Conservation (phyloP, 2,329 filamentous ascomycete species). For the Cercospora brassicicola region DNA sequence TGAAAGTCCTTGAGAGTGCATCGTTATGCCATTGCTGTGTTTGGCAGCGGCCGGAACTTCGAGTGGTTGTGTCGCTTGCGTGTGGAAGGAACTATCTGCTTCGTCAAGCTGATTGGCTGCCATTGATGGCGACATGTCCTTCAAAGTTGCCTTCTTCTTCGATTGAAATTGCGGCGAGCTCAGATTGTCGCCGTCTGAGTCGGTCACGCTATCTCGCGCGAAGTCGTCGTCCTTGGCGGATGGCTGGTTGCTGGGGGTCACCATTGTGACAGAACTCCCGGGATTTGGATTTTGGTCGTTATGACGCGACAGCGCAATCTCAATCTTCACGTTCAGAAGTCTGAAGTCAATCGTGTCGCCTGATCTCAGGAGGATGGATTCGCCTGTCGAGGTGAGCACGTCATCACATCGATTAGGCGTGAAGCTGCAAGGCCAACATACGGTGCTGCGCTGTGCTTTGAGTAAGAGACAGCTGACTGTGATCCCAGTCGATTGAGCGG, state of each 20-base stretch:
- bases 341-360: conserved; percentile 12
- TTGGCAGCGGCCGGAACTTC: not conserved
- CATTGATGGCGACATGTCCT: not conserved
- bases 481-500: not conserved
- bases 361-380: not conserved
- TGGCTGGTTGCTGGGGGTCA: not conserved
- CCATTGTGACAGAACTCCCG: not conserved
- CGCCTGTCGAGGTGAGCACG: not conserved
- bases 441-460: not conserved
- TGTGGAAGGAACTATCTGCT: not conserved
- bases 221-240: not conserved
- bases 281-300: not conserved
- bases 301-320: not conserved
- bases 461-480: not conserved
- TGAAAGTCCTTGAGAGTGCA: no score
- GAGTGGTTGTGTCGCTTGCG: not conserved
- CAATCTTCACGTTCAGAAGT: conserved; percentile 8
- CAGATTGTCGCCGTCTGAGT: not conserved
- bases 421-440: not conserved
- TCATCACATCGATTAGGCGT: not conserved
- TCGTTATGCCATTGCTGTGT: not conserved
- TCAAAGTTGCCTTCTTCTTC: not conserved
- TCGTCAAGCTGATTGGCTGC: not conserved
- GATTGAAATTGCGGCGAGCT: not conserved
- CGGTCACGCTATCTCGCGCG: not conserved